Conservation (phyloP, 2,329 filamentous ascomycete genomes). For the Hypoxylon sp. region DNA sequence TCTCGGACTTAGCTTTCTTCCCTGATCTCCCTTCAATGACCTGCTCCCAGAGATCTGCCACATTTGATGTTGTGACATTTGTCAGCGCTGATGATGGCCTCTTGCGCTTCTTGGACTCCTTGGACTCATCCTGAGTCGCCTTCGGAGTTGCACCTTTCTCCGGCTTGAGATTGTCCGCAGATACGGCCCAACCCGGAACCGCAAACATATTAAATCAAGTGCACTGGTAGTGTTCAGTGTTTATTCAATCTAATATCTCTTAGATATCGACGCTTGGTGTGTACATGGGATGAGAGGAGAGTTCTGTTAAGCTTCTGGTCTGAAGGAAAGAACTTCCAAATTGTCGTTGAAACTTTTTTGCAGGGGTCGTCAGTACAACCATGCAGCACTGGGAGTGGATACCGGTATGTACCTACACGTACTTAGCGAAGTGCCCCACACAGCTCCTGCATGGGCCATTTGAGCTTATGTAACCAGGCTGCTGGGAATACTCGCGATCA, state of each 20-base stretch:
- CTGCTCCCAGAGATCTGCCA: conserved; percentile 83
- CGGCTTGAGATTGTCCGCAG: conserved; percentile 77
- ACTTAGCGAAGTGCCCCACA: conserved; percentile 16
- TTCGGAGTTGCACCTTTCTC: conserved; percentile 66
- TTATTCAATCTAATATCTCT: neutral
- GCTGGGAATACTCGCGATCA: neutral
- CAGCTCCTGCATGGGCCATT: neutral
- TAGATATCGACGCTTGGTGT: neutral
- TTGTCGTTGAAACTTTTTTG: conserved; percentile 44
- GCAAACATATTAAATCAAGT: conserved; percentile 79
- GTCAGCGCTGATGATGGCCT: conserved; percentile 56
- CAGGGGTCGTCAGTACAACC: conserved; percentile 31
- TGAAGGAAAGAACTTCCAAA: conserved; percentile 9
- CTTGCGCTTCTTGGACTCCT: conserved; percentile 70
- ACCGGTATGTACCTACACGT: neutral
- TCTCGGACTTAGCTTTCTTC: conserved; percentile 53
- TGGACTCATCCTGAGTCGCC: conserved; percentile 47
- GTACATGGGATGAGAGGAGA: conserved; percentile 16
- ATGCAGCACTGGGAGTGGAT: conserved; percentile 13
- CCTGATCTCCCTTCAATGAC: conserved; percentile 78
- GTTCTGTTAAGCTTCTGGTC: conserved; percentile 8
- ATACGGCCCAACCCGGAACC: conserved; percentile 92
- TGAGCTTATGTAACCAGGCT: neutral
- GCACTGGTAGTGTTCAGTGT: neutral
- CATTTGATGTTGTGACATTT: conserved; percentile 76